Evolutionary conservation across 306 rosid species (phyloP).

Genomic region (Carpinus fangiana): DNA sequence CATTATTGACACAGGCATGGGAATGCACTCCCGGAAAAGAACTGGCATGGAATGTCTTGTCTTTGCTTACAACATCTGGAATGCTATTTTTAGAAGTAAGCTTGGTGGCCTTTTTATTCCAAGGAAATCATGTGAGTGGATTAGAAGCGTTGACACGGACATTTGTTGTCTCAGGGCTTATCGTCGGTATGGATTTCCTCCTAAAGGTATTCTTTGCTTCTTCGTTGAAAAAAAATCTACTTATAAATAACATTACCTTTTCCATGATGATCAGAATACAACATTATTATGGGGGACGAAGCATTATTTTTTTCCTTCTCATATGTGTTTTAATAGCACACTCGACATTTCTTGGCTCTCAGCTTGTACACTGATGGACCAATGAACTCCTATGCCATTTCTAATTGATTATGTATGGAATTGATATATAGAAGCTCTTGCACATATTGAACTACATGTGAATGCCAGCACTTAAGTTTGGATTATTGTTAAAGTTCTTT

Average conservation of each 20-base stretch:
- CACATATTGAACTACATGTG: neutral
- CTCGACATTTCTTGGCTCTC: neutral
- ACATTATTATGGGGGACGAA: neutral
- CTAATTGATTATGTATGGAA: neutral
- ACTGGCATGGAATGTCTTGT: conserved; percentile 69
- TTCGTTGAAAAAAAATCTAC: neutral
- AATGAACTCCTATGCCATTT: neutral
- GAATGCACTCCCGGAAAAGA: conserved; percentile 81
- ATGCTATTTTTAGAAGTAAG: conserved; percentile 98
- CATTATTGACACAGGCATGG: conserved; percentile 58
- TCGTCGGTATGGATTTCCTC: conserved; percentile 76
- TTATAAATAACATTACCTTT: neutral
- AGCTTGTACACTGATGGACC: neutral
- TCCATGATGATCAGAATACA: neutral
- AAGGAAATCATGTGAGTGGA: conserved; percentile 78
- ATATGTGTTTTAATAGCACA: neutral
- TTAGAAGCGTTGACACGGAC: conserved; percentile 76
- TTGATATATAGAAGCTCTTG: neutral
- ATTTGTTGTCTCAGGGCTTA: conserved; percentile 74
- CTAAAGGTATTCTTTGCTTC: conserved; percentile 60
- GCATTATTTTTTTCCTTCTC: neutral
- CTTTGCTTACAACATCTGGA: conserved; percentile 84
- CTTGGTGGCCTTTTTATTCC: conserved; percentile 90
- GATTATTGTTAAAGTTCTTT: neutral
- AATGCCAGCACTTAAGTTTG: neutral